Percentiles rank a stretch among this genome's conserved stretches.
These are phyloP conservation scores for Trichoderma guizhouense DNA, from an alignment of 2,329 filamentous ascomycete species.

Conservation along the genomic window DNA sequence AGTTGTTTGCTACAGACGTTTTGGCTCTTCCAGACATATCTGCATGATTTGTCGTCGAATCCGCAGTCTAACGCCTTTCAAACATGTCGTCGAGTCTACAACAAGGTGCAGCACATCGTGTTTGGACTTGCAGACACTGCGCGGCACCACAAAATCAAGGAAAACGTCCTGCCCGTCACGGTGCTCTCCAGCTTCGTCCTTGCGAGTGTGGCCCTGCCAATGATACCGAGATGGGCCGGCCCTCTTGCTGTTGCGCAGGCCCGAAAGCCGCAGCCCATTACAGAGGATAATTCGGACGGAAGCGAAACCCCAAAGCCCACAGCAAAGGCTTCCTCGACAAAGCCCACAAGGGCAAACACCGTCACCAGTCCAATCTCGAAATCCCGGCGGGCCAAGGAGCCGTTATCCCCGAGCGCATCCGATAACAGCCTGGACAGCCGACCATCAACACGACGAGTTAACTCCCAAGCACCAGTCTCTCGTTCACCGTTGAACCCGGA, in stretches of 20 bases:
- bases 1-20: slow-evolving; percentile 61
- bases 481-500: slow-evolving; percentile 27
- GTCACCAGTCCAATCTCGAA: slow-evolving; percentile 51
- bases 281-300: slow-evolving; percentile 33
- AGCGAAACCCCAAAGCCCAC: slow-evolving; percentile 47
- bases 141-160: slow-evolving; percentile 71
- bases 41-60: slow-evolving; percentile 73
- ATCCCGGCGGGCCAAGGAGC: slow-evolving; percentile 47
- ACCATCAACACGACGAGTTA: slow-evolving; percentile 27
- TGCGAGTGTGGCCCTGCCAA: slow-evolving; percentile 70
- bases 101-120: slow-evolving; percentile 84
- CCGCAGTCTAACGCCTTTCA: slow-evolving; percentile 76
- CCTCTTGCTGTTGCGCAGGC: slow-evolving; percentile 80
- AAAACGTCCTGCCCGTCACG: slow-evolving; percentile 76
- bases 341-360: slow-evolving; percentile 64
- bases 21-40: slow-evolving; percentile 86
- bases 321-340: slow-evolving; percentile 65
- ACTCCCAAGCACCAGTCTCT: slow-evolving; percentile 23
- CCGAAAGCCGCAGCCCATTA: slow-evolving; percentile 60
- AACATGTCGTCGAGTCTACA: slow-evolving; percentile 79
- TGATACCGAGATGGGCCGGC: slow-evolving; percentile 73
- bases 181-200: slow-evolving; percentile 78
- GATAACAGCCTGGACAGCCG: slow-evolving; percentile 35
- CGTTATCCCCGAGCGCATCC: slow-evolving; percentile 44
- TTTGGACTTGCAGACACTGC: slow-evolving; percentile 71